These are phyloP conservation scores for Fistulifera pelliculosa DNA, from an alignment of 108 stramenopile species.

Conservation along the genomic window DNA sequence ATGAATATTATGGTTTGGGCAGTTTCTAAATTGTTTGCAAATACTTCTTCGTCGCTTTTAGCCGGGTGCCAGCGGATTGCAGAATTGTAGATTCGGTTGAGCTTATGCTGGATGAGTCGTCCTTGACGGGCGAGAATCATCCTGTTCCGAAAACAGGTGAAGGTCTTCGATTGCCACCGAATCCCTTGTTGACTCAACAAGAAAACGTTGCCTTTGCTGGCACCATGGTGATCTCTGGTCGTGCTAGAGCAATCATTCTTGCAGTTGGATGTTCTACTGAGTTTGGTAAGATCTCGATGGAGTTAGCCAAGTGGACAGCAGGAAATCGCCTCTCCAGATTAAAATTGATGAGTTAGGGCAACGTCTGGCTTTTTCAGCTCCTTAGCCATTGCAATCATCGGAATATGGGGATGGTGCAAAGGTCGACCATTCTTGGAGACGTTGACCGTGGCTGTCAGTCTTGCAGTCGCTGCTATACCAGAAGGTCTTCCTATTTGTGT, in stretches of 20 bases:
- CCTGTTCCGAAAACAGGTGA: conserved; percentile 70
- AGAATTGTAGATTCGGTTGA: conserved; percentile 77
- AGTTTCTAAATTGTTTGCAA: neutral
- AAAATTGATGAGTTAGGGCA: conserved; percentile 95
- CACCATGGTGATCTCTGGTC: conserved; percentile 82
- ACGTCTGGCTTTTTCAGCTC: conserved; percentile 70
- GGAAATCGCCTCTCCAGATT: conserved; percentile 87
- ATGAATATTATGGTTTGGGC: conserved; percentile 6
- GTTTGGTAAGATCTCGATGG: conserved; percentile 86
- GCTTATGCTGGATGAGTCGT: conserved; percentile 77
- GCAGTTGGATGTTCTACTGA: conserved; percentile 84
- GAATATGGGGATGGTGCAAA: conserved; percentile 67
- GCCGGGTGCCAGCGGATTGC: conserved; percentile 93
- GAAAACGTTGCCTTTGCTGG: conserved; percentile 91
- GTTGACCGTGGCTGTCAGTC: conserved; percentile 90
- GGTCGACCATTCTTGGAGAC: conserved; percentile 82
- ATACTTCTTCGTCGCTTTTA: neutral
- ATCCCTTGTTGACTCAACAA: conserved; percentile 68
- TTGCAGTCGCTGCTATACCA: conserved; percentile 90
- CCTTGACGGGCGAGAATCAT: conserved; percentile 88
- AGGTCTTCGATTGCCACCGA: conserved; percentile 8
- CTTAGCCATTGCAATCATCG: conserved; percentile 80
- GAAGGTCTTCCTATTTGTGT: conserved; percentile 92
- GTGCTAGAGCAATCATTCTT: conserved; percentile 83
- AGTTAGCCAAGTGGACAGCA: conserved; percentile 65